Base-by-base conservation (phyloP, 805 yeast genomes). In the Candida nitratophila region DNA sequence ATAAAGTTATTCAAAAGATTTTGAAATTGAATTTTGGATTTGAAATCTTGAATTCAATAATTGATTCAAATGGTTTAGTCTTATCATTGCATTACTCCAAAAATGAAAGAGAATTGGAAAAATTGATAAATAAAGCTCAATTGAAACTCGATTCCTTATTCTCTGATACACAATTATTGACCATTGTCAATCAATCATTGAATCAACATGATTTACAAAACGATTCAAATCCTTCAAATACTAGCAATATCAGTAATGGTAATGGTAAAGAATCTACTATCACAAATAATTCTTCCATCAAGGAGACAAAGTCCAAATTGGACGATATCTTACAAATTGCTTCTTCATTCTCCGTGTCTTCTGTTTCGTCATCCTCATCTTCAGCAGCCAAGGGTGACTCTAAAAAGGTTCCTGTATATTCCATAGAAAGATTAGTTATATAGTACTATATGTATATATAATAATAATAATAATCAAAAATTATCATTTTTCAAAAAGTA, bases 11-110 rank as follows among this genome's bases (percentile, higher is more conserved):
- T n/a, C 64, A 63, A 32, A 68, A 75, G 44, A 71, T 78, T 42
- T 63, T 73, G 44, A 55, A 57, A 29, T 56, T 70, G 46, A 69
- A 75, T 44, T 71, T 71, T 46, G 82, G 86, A 11, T 79, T 78
- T 73, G 74, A 72, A 41, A 63, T 84, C n/a, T 64, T 85, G 37
- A 75, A 81, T 45, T 69, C 81, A 20, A 71, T 85, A 40, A 73
- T 86, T 42, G 93, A 86, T 57, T 77, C 86, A 1, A 82, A 81
- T 43, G 93, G 93, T 1, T 64, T 86, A 39, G 59, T 62, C 16
- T 76, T 85, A 57, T 76, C 79, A 48, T 77, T 86, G 76, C 73
- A 75, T 41, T 66, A 69, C 32, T 73, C 76, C 8, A 70, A 76
- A 32, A 64, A 81, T 40, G 65, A 65, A 21, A 61, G 61, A 19